phyloP scores from a whole-genome alignment of 106 monocot species.

The Narthecium ossifragum region DNA sequence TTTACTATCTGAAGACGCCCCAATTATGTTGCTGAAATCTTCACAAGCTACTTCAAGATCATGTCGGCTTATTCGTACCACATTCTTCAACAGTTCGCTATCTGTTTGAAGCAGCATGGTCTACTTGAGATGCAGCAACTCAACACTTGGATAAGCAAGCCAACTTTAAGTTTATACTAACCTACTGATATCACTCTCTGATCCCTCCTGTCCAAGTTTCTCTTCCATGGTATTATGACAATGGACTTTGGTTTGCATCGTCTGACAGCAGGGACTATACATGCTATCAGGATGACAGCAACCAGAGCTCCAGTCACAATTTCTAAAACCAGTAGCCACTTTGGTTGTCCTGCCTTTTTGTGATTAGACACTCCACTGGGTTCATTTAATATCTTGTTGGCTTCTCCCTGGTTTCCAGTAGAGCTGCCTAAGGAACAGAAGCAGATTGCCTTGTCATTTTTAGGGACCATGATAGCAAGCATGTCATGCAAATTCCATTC shows the following conservation, averaged over 20 bases:
- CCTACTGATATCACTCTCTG: slow-evolving; percentile 39
- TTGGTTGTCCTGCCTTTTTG: slow-evolving; percentile 36
- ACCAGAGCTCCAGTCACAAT: slow-evolving; percentile 42
- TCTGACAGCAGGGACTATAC: slow-evolving; percentile 16
- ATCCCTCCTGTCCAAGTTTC: slow-evolving; percentile 27
- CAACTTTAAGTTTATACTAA: slow-evolving; percentile 18
- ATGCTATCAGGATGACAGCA: slow-evolving; percentile 31
- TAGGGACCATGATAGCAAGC: too few species aligned
- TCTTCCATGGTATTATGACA: slow-evolving; percentile 36
- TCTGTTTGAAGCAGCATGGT: slow-evolving; percentile 25
- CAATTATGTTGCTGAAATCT: slow-evolving; percentile 97
- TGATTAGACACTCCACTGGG: slow-evolving; percentile 14
- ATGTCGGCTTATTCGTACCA: slow-evolving; percentile 46
- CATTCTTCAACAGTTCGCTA: slow-evolving; percentile 51
- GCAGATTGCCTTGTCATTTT: neutral
- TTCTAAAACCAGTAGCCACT: slow-evolving; percentile 82
- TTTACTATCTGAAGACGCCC: slow-evolving; percentile 61
- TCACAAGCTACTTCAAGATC: slow-evolving; percentile 90
- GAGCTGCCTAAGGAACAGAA: slow-evolving; percentile 26
- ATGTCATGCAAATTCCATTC: too few species aligned
- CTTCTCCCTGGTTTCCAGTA: slow-evolving; percentile 8
- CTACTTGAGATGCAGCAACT: neutral
- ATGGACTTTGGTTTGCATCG: slow-evolving; percentile 34
- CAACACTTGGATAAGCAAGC: neutral
- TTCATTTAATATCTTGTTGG: slow-evolving; percentile 11